phyloP scores from a whole-genome alignment of 352 stramenopile genomes.

The Phytophthora crassamura region DNA sequence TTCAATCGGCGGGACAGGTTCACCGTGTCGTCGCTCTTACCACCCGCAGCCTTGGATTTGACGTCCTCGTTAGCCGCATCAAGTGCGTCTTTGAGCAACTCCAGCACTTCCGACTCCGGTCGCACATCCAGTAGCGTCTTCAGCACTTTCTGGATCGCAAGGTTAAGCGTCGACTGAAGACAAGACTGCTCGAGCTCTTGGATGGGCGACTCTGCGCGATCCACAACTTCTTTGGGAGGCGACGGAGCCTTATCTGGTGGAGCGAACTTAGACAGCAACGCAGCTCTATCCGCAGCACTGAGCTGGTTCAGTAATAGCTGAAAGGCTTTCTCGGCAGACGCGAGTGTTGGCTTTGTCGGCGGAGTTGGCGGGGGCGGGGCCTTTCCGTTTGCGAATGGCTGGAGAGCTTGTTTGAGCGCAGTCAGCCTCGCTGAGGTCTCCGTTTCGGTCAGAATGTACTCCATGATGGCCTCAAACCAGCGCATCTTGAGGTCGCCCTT shows the following conservation, averaged over 20 bases:
- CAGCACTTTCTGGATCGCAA: conserved; percentile 45
- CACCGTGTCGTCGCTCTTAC: background rate
- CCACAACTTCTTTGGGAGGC: conserved; percentile 7
- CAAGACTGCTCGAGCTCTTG: conserved; percentile 17
- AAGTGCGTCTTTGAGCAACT: conserved; percentile 41
- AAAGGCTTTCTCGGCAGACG: conserved; percentile 38
- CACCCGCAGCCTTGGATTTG: background rate
- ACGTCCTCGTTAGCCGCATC: background rate
- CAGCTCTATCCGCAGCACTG: conserved; percentile 29
- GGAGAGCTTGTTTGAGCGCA: conserved; percentile 56
- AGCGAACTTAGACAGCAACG: conserved; percentile 37
- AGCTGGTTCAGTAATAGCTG: conserved; percentile 36
- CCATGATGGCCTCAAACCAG: conserved; percentile 64
- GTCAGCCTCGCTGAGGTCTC: conserved; percentile 52
- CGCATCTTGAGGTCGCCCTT: conserved; percentile 63
- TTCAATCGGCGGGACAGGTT: conserved; percentile 31
- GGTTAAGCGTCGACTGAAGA: background rate
- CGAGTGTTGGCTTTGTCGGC: conserved; percentile 15
- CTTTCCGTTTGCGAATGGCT: conserved; percentile 58
- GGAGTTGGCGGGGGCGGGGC: conserved; percentile 14
- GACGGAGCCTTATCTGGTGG: conserved; percentile 6
- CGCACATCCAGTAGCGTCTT: conserved; percentile 44
- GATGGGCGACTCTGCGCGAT: conserved; percentile 50
- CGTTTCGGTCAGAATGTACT: conserved; percentile 44
- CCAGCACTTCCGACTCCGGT: conserved; percentile 48